Evolutionary conservation across 2,329 filamentous ascomycete species (phyloP), one percentile per base, ranked within the genome.

Genomic region (Byssochlamys sp.): DNA sequence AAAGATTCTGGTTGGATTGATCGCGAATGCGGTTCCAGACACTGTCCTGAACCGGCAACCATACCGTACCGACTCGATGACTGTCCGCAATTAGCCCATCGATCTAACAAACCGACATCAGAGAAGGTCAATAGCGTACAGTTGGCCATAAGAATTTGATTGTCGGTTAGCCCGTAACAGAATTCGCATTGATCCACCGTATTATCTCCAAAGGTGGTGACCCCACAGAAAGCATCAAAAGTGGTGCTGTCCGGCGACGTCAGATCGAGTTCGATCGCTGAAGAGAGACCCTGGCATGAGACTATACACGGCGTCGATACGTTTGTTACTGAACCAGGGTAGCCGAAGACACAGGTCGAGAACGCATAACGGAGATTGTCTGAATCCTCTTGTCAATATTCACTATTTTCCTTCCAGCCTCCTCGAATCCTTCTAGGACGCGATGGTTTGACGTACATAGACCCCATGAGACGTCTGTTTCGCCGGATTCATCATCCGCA

Each of bases 311-410:
- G 75, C 9, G 73, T 76, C 6, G 75, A 77, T 14, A 75, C 67
- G 63, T 69, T 74, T 60, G 60, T 67, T 58, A 66, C 64, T 26
- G 55, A 59, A n/a, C 63, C 61, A 6, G 76, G 76, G 28, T 63
- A 73, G 29, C 71, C 74, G 62, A 72, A 78, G 35, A 78, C 70
- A 60, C 76, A 78, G 50, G 66, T 70, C 4, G 74, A 71, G 45
- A 78, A 71, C 1, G 75, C 69, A 60, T 69, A 78, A 48, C 76
- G 75, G 53, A 78, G 69, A 55, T 78, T 77, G 64, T 75, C 76
- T 78, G 10, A 53, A 35, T 55, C 63, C 14, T 12, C 39, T 45
- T 45, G 60, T 54, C 55, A 57, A 31, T 50, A 50, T 56, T 39
- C 27, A 39, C 33, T 1, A 28, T 9, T n/a, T 14, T 45, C 35